These are phyloP conservation scores for Capsella rubella DNA, from an alignment of 441 rosid genomes.

Conservation along the genomic window DNA sequence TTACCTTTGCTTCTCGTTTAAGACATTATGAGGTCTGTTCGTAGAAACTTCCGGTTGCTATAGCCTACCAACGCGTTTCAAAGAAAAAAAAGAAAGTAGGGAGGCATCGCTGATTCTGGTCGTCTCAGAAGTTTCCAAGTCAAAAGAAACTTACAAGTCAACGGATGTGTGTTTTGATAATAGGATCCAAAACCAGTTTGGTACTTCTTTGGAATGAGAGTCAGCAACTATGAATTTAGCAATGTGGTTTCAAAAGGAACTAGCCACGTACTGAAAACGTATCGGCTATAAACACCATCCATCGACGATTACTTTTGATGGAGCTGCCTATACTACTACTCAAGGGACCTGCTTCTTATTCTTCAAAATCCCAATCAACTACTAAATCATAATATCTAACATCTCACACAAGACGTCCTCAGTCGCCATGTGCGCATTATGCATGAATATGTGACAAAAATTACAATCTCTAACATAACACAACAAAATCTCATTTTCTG, in stretches of 20 bases:
- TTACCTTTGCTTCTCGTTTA: neutral
- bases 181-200: no score
- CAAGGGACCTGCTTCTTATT: no score
- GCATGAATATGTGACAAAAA: no score
- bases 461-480: no score
- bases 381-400: no score
- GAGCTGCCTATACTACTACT: no score
- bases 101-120: neutral
- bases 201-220: neutral
- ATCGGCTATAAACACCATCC: no score
- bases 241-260: neutral
- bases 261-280: neutral
- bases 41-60: slow-evolving; percentile 22
- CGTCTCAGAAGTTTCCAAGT: slow-evolving; percentile 5
- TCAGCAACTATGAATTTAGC: neutral
- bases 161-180: neutral
- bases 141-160: neutral
- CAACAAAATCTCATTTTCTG: no score
- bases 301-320: no score
- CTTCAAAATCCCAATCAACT: no score
- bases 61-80: slow-evolving; percentile 30
- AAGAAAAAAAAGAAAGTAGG: neutral
- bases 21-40: neutral
- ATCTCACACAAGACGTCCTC: no score
- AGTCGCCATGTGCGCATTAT: no score